Conservation (phyloP, 2,329 filamentous ascomycete species). For the Alternaria consortialis region DNA sequence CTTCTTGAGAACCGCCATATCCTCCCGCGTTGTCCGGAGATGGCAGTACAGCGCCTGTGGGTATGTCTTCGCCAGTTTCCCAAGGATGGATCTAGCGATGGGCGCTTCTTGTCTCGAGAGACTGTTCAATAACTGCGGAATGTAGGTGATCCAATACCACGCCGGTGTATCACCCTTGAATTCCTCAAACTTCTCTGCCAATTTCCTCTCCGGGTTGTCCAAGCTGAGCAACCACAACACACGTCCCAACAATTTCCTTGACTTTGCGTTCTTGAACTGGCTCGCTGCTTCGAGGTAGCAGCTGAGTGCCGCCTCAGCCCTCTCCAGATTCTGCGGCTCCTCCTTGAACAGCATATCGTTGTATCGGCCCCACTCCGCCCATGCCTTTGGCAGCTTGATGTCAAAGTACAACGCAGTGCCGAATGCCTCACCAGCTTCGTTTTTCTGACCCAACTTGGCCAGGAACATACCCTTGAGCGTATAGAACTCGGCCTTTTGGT, state of each 20-base stretch:
- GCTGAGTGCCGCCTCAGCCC: constrained; percentile 89
- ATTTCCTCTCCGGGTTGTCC: constrained; percentile 84
- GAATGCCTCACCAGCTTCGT: constrained; percentile 92
- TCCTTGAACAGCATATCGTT: constrained; percentile 97
- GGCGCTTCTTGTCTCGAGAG: constrained; percentile 90
- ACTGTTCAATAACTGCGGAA: constrained; percentile 92
- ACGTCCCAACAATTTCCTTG: constrained; percentile 88
- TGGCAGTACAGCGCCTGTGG: constrained; percentile 96
- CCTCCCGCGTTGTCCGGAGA: constrained; percentile 89
- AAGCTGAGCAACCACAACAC: constrained; percentile 96
- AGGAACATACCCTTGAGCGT: constrained; percentile 99
- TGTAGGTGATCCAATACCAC: constrained; percentile 99
- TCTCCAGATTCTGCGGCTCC: constrained; percentile 80
- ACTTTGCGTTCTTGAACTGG: constrained; percentile 97
- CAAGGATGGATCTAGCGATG: constrained; percentile 83
- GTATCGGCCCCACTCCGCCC: constrained; percentile 99
- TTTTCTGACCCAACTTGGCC: constrained; percentile 88
- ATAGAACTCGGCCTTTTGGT: constrained; percentile 99
- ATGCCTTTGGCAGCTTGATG: constrained; percentile 92
- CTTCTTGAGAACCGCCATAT: constrained; percentile 92
- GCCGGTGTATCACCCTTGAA: constrained; percentile 97
- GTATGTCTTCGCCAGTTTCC: constrained; percentile 94
- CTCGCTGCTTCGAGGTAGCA: constrained; percentile 96
- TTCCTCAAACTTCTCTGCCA: constrained; percentile 88
- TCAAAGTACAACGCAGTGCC: constrained; percentile 96